phyloP scores from a whole-genome alignment of 2,329 filamentous ascomycete species.

The Botryosphaeria dothidea region DNA sequence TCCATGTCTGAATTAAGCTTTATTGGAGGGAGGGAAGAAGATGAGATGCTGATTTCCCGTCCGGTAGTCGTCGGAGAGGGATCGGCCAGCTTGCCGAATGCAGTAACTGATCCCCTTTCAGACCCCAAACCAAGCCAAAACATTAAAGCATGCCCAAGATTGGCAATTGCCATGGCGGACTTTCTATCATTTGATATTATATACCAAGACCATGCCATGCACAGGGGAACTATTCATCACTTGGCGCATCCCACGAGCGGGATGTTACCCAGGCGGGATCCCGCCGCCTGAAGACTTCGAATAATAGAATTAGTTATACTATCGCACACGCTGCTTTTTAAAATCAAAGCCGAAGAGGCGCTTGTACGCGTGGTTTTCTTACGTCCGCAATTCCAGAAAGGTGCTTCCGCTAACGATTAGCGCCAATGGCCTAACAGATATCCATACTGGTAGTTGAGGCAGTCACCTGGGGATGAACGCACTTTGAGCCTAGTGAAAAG shows the following conservation, averaged over 20 bases:
- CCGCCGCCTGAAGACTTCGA: neutral
- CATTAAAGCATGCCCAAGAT: neutral
- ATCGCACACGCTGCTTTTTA: too few species aligned
- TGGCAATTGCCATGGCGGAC: neutral
- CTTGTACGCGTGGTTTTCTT: too few species aligned
- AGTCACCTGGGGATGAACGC: too few species aligned
- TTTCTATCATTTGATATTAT: neutral
- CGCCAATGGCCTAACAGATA: too few species aligned
- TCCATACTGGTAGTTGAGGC: too few species aligned
- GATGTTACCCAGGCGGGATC: neutral
- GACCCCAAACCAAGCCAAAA: neutral
- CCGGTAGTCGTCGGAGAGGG: neutral
- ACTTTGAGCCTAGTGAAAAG: too few species aligned
- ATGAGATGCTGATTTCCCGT: neutral
- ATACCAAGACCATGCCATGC: neutral
- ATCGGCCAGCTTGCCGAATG: constrained; percentile 3
- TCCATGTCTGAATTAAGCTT: neutral
- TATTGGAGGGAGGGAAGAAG: neutral
- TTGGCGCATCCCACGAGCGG: neutral
- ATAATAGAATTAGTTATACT: neutral
- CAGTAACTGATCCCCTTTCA: neutral
- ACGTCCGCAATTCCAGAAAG: too few species aligned
- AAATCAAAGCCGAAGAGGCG: too few species aligned
- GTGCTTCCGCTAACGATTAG: too few species aligned
- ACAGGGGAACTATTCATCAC: neutral